These are phyloP conservation scores for Sicyos edulis DNA, from an alignment of 306 rosid genomes.

Conservation along the genomic window DNA sequence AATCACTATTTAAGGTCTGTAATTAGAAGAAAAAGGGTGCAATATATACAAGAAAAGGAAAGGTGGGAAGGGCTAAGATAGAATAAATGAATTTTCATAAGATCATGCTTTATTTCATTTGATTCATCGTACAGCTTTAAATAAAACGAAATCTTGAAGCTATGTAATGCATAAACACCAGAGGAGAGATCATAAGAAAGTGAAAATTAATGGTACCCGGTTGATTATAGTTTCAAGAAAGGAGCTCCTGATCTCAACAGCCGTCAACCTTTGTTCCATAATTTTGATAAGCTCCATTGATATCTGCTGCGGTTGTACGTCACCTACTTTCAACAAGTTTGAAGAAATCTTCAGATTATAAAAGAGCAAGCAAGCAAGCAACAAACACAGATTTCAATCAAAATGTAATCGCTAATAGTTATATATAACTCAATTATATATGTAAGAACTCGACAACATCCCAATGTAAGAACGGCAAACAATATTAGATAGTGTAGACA, in stretches of 20 bases:
- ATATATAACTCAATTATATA: background rate
- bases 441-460: background rate
- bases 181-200: background rate
- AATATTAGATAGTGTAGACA: too few relatives aligned
- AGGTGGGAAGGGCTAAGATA: background rate
- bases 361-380: background rate
- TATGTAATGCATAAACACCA: background rate
- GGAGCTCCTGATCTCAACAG: constrained; percentile 52
- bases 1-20: background rate
- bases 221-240: constrained; percentile 47
- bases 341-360: background rate
- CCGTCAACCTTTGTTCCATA: constrained; percentile 68
- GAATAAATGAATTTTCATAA: background rate
- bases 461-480: background rate
- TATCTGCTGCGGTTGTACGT: constrained; percentile 44
- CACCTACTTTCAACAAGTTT: constrained; percentile 26
- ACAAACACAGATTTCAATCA: background rate
- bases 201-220: constrained; percentile 39
- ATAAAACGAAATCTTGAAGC: background rate
- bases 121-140: background rate
- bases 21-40: background rate
- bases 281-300: constrained; percentile 52
- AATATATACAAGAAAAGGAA: background rate
- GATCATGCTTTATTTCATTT: background rate
- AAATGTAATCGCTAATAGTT: background rate